These are phyloP conservation scores for Collybia sp. DNA, from an alignment of 768 basidiomycete genomes.

Conservation along the genomic window DNA sequence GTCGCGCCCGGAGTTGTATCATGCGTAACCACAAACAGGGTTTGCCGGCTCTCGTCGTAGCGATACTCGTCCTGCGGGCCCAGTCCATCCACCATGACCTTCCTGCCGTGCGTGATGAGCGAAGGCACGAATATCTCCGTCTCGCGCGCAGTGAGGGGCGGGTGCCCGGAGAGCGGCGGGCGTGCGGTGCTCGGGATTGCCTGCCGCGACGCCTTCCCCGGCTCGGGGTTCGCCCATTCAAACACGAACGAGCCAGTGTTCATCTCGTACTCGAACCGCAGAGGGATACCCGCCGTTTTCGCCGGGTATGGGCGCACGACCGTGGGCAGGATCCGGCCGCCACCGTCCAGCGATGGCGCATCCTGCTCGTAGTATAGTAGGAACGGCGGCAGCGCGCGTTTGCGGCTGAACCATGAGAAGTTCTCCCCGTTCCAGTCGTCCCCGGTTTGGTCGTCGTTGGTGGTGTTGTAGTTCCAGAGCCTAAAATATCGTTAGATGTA, in stretches of 20 bases:
- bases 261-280: slow-evolving; percentile 72
- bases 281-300: slow-evolving; percentile 84
- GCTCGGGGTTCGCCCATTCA: slow-evolving; percentile 50
- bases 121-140: slow-evolving; percentile 85
- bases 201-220: slow-evolving; percentile 5
- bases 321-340: slow-evolving; percentile 70
- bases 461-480: slow-evolving; percentile 93
- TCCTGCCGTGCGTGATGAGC: slow-evolving; percentile 49
- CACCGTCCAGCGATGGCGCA: slow-evolving; percentile 74
- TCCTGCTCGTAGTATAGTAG: slow-evolving; percentile 56
- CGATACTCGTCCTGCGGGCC: slow-evolving; percentile 41
- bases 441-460: slow-evolving; percentile 72
- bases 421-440: slow-evolving; percentile 97
- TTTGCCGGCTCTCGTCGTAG: slow-evolving; percentile 68
- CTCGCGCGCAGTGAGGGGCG: slow-evolving; percentile 43
- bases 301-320: slow-evolving; percentile 90
- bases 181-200: slow-evolving; percentile 16
- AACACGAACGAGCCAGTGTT: slow-evolving; percentile 63
- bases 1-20: slow-evolving; percentile 37
- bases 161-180: slow-evolving; percentile 37
- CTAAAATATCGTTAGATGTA: slow-evolving; percentile 32
- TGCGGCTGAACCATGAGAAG: slow-evolving; percentile 87
- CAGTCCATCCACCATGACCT: slow-evolving; percentile 56
- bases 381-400: slow-evolving; percentile 50
- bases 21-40: slow-evolving; percentile 58